A percentile compares a stretch with the other conserved stretches of the same genome.
phyloP scores from a whole-genome alignment of 2,329 filamentous ascomycete genomes.

The Pseudogymnoascus verrucosus region DNA sequence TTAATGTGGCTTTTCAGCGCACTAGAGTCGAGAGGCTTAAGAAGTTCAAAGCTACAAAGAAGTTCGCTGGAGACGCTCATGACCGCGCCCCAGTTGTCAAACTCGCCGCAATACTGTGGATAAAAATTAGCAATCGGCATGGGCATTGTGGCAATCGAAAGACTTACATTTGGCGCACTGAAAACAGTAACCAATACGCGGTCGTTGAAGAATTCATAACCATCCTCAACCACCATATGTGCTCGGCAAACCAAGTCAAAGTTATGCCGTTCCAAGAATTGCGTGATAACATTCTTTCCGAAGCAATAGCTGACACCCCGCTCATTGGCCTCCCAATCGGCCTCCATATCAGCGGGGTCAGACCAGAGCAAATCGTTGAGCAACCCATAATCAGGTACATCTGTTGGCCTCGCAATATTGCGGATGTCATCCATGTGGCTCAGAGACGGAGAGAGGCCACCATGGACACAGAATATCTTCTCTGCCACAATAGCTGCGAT shows the following conservation, averaged over 20 bases:
- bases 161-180: conserved; percentile 90
- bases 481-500: conserved; percentile 95
- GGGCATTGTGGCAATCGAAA: neutral
- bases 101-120: conserved; percentile 86
- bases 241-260: conserved; percentile 96
- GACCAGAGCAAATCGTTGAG: conserved; percentile 96
- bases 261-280: conserved; percentile 89
- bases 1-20: conserved; percentile 98
- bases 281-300: conserved; percentile 94
- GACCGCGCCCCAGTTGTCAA: conserved; percentile 97
- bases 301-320: conserved; percentile 97
- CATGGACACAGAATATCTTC: conserved; percentile 97
- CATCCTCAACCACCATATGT: conserved; percentile 98
- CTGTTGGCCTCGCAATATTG: conserved; percentile 88
- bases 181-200: conserved; percentile 93
- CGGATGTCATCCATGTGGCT: conserved; percentile 98
- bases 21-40: conserved; percentile 93
- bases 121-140: neutral
- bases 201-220: conserved; percentile 98
- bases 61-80: conserved; percentile 95
- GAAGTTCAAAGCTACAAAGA: conserved; percentile 90
- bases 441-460: conserved; percentile 83
- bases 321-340: conserved; percentile 97
- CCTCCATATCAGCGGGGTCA: conserved; percentile 95
- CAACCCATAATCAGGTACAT: conserved; percentile 93